A percentile compares a stretch with the other conserved stretches of the same genome.
Evolutionary conservation across 2,329 filamentous ascomycete species (phyloP).

Genomic region (Colletotrichum tanaceti): DNA sequence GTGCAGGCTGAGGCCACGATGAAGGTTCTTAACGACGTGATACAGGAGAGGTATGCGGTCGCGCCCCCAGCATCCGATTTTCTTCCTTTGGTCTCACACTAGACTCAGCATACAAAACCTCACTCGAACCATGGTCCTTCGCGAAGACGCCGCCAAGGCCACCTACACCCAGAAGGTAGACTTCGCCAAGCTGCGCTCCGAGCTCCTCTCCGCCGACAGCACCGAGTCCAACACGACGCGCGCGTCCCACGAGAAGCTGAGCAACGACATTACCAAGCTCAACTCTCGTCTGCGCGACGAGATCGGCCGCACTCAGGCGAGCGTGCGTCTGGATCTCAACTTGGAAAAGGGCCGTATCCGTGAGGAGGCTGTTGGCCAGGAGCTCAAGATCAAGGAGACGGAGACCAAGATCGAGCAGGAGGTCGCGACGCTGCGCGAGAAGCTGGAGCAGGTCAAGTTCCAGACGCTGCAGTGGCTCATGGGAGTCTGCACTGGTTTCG

Average conservation of each 20-base stretch:
- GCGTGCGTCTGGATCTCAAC: constrained; percentile 91
- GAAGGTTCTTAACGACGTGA: constrained; percentile 95
- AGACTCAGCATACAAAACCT: constrained; percentile 86
- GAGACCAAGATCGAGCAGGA: constrained; percentile 99
- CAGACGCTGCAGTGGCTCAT: constrained; percentile 98
- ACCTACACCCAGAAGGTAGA: constrained; percentile 92
- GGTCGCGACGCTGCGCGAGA: constrained; percentile 87
- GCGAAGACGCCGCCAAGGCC: constrained; percentile 88
- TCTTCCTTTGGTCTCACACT: background rate
- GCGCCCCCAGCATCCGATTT: background rate
- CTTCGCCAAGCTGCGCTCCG: constrained; percentile 95
- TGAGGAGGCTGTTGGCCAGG: constrained; percentile 95
- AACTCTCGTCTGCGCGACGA: constrained; percentile 91
- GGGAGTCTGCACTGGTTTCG: constrained; percentile 79
- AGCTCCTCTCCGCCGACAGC: constrained; percentile 90
- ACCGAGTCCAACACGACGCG: constrained; percentile 91
- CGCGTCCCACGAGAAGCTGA: constrained; percentile 88
- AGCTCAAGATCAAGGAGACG: constrained; percentile 98
- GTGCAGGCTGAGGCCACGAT: constrained; percentile 98
- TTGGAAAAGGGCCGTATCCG: constrained; percentile 96
- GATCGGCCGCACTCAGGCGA: constrained; percentile 92
- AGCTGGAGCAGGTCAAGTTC: constrained; percentile 97
- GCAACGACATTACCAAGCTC: constrained; percentile 94
- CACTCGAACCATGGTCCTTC: constrained; percentile 96
- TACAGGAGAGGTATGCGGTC: constrained; percentile 81